Evolutionary conservation across 2,329 filamentous ascomycete genomes (phyloP).

Genomic region (Periglandula ipomoeae): DNA sequence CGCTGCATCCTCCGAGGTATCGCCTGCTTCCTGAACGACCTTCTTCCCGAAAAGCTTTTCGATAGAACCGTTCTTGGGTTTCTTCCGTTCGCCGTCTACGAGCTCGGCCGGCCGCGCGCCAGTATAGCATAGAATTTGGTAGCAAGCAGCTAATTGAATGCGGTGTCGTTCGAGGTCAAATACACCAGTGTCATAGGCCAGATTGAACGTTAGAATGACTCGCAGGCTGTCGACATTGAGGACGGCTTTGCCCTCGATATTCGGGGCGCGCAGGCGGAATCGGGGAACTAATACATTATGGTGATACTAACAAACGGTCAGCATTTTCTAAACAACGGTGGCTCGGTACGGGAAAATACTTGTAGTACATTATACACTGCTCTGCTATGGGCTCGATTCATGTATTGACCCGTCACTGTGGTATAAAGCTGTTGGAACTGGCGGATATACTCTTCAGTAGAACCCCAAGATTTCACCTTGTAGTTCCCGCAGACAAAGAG

Average conservation of each 20-base stretch:
- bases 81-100: conserved; percentile 18
- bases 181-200: conserved; percentile 17
- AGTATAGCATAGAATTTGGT: conserved; percentile 19
- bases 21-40: conserved; percentile 3
- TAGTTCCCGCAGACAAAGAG: conserved; percentile 14
- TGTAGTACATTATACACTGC: conserved; percentile 20
- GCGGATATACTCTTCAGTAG: conserved; percentile 16
- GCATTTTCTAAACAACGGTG: too few species aligned
- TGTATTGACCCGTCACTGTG: conserved; percentile 14
- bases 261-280: conserved; percentile 15
- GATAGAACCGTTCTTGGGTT: conserved; percentile 15
- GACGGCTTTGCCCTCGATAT: conserved; percentile 17
- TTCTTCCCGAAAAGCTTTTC: conserved; percentile 19
- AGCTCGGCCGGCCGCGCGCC: conserved; percentile 20
- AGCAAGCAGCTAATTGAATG: conserved; percentile 16
- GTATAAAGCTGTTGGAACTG: conserved; percentile 19
- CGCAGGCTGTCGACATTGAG: conserved; percentile 14
- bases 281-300: conserved; percentile 12
- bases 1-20: neutral
- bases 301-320: conserved; percentile 12
- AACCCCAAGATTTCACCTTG: conserved; percentile 16
- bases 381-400: conserved; percentile 16
- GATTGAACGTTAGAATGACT: conserved; percentile 20
- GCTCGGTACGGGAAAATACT: neutral
- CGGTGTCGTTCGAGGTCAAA: conserved; percentile 16